Evolutionary conservation across 169 alveolate species (phyloP).

Genomic region (Nephromyces sp.): DNA sequence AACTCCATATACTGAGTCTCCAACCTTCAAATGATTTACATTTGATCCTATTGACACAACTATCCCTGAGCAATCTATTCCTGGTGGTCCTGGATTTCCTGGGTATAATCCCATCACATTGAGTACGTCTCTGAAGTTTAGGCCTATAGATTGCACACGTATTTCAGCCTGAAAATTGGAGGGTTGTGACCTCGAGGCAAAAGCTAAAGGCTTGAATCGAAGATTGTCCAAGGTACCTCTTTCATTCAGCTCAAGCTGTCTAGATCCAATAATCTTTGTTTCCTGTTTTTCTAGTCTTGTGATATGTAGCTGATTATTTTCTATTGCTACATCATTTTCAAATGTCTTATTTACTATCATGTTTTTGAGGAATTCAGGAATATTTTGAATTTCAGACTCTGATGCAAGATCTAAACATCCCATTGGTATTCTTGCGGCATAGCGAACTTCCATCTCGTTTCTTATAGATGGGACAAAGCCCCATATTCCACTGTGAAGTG

Average conservation of each 20-base stretch:
- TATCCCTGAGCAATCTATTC: constrained; percentile 51
- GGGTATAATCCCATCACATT: constrained; percentile 62
- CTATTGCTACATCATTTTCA: background rate
- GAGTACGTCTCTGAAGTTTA: constrained; percentile 61
- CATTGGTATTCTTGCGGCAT: constrained; percentile 15
- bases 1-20: constrained; percentile 50
- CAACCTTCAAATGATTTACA: constrained; percentile 26
- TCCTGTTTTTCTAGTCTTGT: constrained; percentile 14
- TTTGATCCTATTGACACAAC: constrained; percentile 41
- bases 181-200: constrained; percentile 22
- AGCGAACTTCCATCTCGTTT: constrained; percentile 31
- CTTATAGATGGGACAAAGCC: constrained; percentile 54
- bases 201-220: constrained; percentile 21
- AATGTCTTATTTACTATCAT: background rate
- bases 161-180: constrained; percentile 30
- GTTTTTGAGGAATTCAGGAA: no score
- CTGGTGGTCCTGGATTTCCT: constrained; percentile 67
- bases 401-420: constrained; percentile 32
- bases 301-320: background rate
- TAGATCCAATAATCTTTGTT: constrained; percentile 18
- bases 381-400: no score
- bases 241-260: constrained; percentile 24
- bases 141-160: constrained; percentile 58
- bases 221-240: constrained; percentile 39
- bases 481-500: constrained; percentile 61